These are phyloP conservation scores for Oryza glaberrima DNA, from an alignment of 176 grass and related monocot genomes.

Conservation along the genomic window DNA sequence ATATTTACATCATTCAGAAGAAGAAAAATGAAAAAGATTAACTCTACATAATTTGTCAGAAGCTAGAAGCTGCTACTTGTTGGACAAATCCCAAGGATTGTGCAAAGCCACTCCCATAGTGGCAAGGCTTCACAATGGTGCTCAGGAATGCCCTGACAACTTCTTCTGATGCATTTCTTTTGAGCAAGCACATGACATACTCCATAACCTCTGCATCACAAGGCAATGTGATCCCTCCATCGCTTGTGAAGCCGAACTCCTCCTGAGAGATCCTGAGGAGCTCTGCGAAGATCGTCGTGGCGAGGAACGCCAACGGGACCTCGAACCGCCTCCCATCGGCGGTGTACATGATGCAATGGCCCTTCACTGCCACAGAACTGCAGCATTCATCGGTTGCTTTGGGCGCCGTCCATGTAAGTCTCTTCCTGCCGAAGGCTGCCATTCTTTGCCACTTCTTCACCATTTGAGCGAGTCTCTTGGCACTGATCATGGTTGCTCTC, in stretches of 20 bases:
- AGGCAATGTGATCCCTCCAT: constrained; percentile 49
- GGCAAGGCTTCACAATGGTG: constrained; percentile 41
- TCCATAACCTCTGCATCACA: constrained; percentile 50
- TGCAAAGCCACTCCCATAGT: background rate
- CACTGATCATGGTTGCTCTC: constrained; percentile 47
- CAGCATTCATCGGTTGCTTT: background rate
- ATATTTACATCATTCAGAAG: constrained; percentile 22
- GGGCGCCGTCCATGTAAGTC: background rate
- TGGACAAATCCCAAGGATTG: background rate
- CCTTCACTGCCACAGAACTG: constrained; percentile 35
- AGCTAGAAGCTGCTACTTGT: constrained; percentile 24
- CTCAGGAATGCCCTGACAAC: constrained; percentile 37
- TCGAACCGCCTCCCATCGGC: constrained; percentile 41
- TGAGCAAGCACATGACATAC: constrained; percentile 52
- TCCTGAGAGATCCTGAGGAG: constrained; percentile 61
- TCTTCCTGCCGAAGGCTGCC: constrained; percentile 37
- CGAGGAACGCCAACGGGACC: constrained; percentile 51
- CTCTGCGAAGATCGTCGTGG: constrained; percentile 42
- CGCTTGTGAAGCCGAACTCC: constrained; percentile 46
- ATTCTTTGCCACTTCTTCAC: constrained; percentile 70
- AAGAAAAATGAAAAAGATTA: background rate
- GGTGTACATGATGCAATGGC: constrained; percentile 57
- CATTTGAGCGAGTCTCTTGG: constrained; percentile 57
- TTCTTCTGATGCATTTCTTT: constrained; percentile 41
- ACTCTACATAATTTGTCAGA: background rate